Conservation (phyloP, 371 early-diverging fungal species). For the Lichtheimia ornata region DNA sequence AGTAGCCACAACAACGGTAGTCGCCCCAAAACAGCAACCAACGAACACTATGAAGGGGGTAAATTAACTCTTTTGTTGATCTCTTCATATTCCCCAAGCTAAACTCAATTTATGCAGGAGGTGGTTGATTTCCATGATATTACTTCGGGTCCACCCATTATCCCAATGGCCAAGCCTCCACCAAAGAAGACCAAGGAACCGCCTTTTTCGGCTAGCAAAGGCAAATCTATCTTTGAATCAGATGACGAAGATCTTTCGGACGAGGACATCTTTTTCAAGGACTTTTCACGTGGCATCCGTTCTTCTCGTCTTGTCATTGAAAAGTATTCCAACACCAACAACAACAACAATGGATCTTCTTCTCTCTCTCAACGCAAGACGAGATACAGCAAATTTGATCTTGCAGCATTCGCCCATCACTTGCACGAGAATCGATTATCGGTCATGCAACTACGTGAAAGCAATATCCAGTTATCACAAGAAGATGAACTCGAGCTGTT, state of each 20-base stretch:
- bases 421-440: conserved; percentile 48
- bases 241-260: conserved; percentile 33
- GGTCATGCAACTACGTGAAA: conserved; percentile 38
- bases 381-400: conserved; percentile 26
- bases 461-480: conserved; percentile 35
- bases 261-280: conserved; percentile 41
- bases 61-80: not conserved
- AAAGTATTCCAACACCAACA: too few species aligned
- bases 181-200: conserved; percentile 8
- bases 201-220: too few species aligned
- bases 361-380: too few species aligned
- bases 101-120: not conserved
- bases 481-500: conserved; percentile 47
- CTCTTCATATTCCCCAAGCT: not conserved
- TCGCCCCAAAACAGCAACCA: too few species aligned
- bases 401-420: conserved; percentile 43
- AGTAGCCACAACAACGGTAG: not conserved
- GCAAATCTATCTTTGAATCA: conserved; percentile 18
- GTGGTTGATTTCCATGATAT: conserved; percentile 13
- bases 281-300: conserved; percentile 18
- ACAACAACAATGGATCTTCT: not conserved
- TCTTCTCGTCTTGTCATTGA: too few species aligned
- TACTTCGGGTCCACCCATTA: conserved; percentile 11
- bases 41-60: not conserved
- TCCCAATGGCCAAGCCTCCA: conserved; percentile 9